These are phyloP conservation scores for Dactylonectria macrodidyma DNA, from an alignment of 2,329 filamentous ascomycete genomes.

Conservation along the genomic window DNA sequence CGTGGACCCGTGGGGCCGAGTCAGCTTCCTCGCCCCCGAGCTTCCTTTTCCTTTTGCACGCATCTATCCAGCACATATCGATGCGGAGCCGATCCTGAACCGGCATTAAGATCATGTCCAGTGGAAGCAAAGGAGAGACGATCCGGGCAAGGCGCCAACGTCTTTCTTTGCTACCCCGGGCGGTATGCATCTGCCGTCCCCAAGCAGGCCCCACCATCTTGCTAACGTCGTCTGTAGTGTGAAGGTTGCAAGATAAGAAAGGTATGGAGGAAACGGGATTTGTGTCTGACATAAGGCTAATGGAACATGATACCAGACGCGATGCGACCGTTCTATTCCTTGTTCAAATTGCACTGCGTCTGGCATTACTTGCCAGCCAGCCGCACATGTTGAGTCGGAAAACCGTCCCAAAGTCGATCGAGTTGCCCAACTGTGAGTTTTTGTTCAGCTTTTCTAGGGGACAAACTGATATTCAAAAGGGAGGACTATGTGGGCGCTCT, in stretches of 20 bases:
- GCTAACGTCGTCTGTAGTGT: slow-evolving; percentile 23
- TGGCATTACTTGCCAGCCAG: slow-evolving; percentile 36
- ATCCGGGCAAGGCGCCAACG: slow-evolving; percentile 32
- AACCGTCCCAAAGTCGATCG: slow-evolving; percentile 17
- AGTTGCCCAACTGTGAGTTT: not conserved
- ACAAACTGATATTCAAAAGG: not conserved
- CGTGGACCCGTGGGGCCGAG: slow-evolving; percentile 31
- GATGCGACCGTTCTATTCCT: slow-evolving; percentile 34
- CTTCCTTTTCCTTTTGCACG: not conserved
- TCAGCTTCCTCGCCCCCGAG: not conserved
- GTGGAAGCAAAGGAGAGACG: slow-evolving; percentile 27
- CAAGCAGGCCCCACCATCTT: not conserved
- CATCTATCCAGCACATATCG: not conserved
- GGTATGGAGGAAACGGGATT: slow-evolving; percentile 5
- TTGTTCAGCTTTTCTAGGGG: not conserved
- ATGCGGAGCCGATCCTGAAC: not conserved
- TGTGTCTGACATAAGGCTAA: not conserved
- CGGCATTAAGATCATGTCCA: slow-evolving; percentile 20
- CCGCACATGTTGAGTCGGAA: slow-evolving; percentile 20
- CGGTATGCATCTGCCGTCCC: slow-evolving; percentile 18
- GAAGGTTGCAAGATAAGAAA: slow-evolving; percentile 39
- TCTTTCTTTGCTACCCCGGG: slow-evolving; percentile 34
- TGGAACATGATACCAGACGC: slow-evolving; percentile 16
- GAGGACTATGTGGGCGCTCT: not conserved
- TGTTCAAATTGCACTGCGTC: slow-evolving; percentile 35